phyloP scores from a whole-genome alignment of 2,329 filamentous ascomycete genomes.

The Diaporthe sp. region DNA sequence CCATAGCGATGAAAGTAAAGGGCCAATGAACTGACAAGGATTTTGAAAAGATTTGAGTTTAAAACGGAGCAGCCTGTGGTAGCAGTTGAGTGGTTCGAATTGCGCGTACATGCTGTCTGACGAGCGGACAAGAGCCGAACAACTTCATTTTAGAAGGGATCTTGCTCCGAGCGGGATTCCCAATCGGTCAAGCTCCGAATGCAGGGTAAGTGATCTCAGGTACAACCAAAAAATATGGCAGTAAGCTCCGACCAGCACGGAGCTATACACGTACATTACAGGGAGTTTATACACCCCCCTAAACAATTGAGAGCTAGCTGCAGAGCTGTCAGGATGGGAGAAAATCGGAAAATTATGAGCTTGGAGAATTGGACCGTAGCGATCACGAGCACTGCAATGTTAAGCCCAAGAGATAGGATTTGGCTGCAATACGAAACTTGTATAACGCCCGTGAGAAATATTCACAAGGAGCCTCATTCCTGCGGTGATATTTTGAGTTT shows the following conservation, averaged over 20 bases:
- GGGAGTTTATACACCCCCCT: background rate
- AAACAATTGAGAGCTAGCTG: background rate
- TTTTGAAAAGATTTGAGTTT: background rate
- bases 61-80: background rate
- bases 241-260: background rate
- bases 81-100: background rate
- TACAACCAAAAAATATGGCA: background rate
- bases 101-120: background rate
- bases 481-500: background rate
- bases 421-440: background rate
- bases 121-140: background rate
- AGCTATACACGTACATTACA: background rate
- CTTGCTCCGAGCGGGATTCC: background rate
- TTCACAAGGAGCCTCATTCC: background rate
- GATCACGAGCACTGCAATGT: background rate
- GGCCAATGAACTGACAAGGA: background rate
- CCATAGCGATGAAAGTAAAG: background rate
- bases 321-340: background rate
- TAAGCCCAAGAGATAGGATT: background rate
- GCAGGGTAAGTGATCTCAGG: background rate
- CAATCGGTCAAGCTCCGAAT: background rate
- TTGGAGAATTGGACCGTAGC: background rate
- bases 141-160: background rate
- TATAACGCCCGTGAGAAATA: background rate
- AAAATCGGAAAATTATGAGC: background rate